Conservation (phyloP, 495 filamentous ascomycete genomes). For the Penicillium lividum region DNA sequence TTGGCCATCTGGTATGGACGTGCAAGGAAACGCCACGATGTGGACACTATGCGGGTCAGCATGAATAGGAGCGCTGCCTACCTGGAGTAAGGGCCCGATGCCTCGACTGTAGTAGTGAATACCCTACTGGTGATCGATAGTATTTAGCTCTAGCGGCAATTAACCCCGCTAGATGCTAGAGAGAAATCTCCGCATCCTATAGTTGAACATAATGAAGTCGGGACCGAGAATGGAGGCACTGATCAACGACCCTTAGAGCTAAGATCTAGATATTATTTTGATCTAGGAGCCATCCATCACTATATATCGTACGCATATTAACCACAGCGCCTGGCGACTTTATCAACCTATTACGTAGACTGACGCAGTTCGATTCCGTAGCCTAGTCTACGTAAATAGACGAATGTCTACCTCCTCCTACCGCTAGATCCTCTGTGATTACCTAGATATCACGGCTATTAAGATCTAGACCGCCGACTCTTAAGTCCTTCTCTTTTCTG, state of each 20-base stretch:
- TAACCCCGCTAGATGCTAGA: constrained; percentile 18
- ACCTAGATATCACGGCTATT: constrained; percentile 25
- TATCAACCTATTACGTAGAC: constrained; percentile 22
- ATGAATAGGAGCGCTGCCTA: constrained; percentile 22
- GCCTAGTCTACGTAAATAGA: constrained; percentile 29
- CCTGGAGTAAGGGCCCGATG: constrained; percentile 24
- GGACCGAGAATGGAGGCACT: constrained; percentile 31
- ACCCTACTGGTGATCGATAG: constrained; percentile 22
- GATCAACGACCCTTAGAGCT: constrained; percentile 30
- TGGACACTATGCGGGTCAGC: constrained; percentile 26
- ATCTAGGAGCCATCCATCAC: constrained; percentile 32
- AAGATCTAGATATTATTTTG: constrained; percentile 28
- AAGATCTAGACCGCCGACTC: constrained; percentile 28
- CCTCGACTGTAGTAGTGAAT: constrained; percentile 25
- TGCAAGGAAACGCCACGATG: constrained; percentile 31
- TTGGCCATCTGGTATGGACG: constrained; percentile 33
- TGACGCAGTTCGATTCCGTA: constrained; percentile 17
- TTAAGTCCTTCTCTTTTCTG: constrained; percentile 27
- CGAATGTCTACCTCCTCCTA: constrained; percentile 28
- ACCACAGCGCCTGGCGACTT: constrained; percentile 31
- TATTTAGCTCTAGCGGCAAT: constrained; percentile 15
- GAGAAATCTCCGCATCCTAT: constrained; percentile 27
- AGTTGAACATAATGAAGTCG: constrained; percentile 33
- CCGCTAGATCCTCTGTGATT: constrained; percentile 26
- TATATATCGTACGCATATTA: constrained; percentile 26